These are phyloP conservation scores for Solanum hybrid DNA, from an alignment of 305 asterid species.

Conservation along the genomic window DNA sequence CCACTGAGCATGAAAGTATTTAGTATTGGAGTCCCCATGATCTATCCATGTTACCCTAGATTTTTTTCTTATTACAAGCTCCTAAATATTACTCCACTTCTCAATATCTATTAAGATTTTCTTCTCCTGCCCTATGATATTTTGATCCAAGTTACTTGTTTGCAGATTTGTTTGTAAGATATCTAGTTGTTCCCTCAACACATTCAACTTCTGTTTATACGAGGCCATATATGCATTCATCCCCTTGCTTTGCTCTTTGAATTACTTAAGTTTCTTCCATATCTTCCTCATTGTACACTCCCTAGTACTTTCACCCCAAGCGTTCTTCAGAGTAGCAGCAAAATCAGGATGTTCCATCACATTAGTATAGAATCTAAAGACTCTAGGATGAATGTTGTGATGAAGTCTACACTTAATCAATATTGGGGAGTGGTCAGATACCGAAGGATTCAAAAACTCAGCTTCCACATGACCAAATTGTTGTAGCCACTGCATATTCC, in stretches of 20 bases:
- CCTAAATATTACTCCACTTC: neutral
- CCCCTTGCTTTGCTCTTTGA: neutral
- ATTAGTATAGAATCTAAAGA: neutral
- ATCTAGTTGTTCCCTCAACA: neutral
- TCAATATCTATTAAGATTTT: too few species aligned
- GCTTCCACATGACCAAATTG: neutral
- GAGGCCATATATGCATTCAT: neutral
- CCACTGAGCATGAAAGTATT: neutral
- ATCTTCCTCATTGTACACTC: neutral
- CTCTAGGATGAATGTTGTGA: neutral
- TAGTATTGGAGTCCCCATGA: neutral
- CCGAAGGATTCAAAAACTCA: too few species aligned
- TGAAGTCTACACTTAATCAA: neutral
- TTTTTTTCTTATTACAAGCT: neutral
- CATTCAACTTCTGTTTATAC: too few species aligned
- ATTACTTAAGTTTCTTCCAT: neutral
- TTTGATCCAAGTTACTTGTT: neutral
- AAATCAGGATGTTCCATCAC: too few species aligned
- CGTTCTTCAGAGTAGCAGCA: neutral
- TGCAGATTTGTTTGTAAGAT: neutral
- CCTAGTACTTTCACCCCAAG: neutral
- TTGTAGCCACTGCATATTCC: neutral
- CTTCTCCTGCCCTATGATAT: neutral
- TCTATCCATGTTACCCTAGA: neutral
- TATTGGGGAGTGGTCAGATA: neutral